Conservation (phyloP, 1,284 basidiomycete genomes). For the Ganoderma boninense region DNA sequence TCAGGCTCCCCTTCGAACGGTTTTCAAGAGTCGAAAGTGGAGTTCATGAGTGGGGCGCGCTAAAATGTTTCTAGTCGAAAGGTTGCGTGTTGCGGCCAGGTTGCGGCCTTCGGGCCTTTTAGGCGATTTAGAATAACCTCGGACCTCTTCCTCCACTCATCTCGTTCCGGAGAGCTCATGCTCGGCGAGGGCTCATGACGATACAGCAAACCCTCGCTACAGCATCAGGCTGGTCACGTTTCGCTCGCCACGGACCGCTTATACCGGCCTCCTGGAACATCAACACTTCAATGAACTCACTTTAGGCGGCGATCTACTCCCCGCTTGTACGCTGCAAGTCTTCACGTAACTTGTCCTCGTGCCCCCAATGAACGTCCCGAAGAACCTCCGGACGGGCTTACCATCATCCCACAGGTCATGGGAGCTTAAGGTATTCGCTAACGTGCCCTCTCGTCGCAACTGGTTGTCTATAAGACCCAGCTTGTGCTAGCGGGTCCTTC, state of each 20-base stretch:
- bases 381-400: slow-evolving; percentile 9
- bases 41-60: not conserved
- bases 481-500: not conserved
- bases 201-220: slow-evolving; percentile 3
- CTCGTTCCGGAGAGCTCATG: not conserved
- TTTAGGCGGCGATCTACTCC: slow-evolving; percentile 4
- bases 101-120: not conserved
- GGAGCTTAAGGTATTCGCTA: not conserved
- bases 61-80: not conserved
- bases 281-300: not conserved
- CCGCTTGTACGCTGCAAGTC: not conserved
- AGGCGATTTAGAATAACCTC: slow-evolving; percentile 10
- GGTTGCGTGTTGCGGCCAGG: not conserved
- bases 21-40: not conserved
- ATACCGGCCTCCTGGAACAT: slow-evolving; percentile 5
- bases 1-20: not conserved
- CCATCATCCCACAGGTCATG: slow-evolving; percentile 15
- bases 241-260: slow-evolving; percentile 11
- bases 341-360: slow-evolving; percentile 21
- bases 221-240: slow-evolving; percentile 4
- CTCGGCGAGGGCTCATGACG: not conserved
- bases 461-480: not conserved
- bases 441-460: not conserved
- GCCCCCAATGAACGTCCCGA: slow-evolving; percentile 13
- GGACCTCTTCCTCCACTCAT: not conserved